Evolutionary conservation across 2,329 filamentous ascomycete species (phyloP), one percentile per base, ranked within the genome.

Genomic region (Ophiostoma piceae): DNA sequence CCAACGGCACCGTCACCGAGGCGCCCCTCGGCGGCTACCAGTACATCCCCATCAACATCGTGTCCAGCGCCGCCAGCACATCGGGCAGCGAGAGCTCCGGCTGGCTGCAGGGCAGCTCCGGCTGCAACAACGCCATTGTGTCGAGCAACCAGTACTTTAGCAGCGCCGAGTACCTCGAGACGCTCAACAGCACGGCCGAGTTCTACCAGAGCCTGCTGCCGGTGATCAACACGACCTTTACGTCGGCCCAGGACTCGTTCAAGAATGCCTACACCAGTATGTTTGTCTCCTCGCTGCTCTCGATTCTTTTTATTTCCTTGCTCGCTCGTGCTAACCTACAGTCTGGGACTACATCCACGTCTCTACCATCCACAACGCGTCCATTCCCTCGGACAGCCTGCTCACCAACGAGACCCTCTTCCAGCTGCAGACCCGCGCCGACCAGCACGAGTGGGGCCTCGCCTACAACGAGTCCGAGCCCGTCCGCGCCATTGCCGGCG

Each of bases 11-110:
- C 29, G 81, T 79, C 3, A 82, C 94, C 14, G 80, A 87, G 70
- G 82, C 88, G 1, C 92, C 94, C 0, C 80, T 96, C 76, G 83
- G 87, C 72, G 93, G 93, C 35, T 96, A 93, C 77, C 94, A 97
- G 79, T 86, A 95, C 72, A 90, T 96, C 74, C 91, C 92, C 22
- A 82, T 97, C 69, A 85, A 88, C 71, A 81, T 85, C 2, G 83
- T 90, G 37, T 78, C 82, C 2, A 83, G 82, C 1, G 87, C 77
- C 11, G 83, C 85, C 16, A 84, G 87, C 69, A 80, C 82, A 32
- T 79, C 82, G 7, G 84, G 87, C 74, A 81, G 84, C 1, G 85
- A 88, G 79, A 82, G 82, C 75, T 84, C 77, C 69, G 82, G 80
- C 32, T 88, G 86, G 86, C 81, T 88, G 0, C 86, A 88, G 78